Evolutionary conservation across 108 stramenopile genomes (phyloP), one percentile per base, ranked within the genome.

Genomic region (Skeletonema marinoi): DNA sequence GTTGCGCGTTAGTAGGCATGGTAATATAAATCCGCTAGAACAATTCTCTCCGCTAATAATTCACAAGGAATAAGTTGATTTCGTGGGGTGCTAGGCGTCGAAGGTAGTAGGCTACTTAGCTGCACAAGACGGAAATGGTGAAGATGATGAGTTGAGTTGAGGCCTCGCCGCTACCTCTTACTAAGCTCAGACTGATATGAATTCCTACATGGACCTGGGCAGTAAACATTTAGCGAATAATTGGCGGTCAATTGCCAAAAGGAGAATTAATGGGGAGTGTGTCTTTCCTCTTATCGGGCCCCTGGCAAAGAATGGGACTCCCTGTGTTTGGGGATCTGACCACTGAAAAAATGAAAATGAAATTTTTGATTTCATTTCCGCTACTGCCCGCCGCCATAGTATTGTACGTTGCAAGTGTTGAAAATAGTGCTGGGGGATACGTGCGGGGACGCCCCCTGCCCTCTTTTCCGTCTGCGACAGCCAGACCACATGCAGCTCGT

Each of bases 1-100:
- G 81, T 38, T 78, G 77, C 25, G 85, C 81, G 78, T 86, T 86
- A 32, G 78, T 83, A 30, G 85, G 85, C 85, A 86, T 86, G 78
- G 59, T 80, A 56, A 56, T 56, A 56, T 56, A 56, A 29, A 56
- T 56, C 25, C 25, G 8, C 54, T 56, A 25, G 3, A 56, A 3
- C 6, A 29, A 54, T 25, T 21, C 54, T 56, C 6, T 56, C 25
- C 54, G 25, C 54, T 19, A 56, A 56, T 56, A 56, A 56, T 56
- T 10, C 54, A 25, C 54, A 56, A 56, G 19, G 54, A 56, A 56
- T 56, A 25, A 25, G 25, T 56, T 56, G 54, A 56, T 56, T 56
- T 56, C 54, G 5, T 25, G 9, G 19, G 19, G 25, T 21, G 54
- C 54, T 56, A 9, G n/a, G n/a, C n/a, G n/a, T n/a, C n/a, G n/a